Evolutionary conservation across 768 basidiomycete genomes (phyloP).

Genomic region (Ramaria rubella): DNA sequence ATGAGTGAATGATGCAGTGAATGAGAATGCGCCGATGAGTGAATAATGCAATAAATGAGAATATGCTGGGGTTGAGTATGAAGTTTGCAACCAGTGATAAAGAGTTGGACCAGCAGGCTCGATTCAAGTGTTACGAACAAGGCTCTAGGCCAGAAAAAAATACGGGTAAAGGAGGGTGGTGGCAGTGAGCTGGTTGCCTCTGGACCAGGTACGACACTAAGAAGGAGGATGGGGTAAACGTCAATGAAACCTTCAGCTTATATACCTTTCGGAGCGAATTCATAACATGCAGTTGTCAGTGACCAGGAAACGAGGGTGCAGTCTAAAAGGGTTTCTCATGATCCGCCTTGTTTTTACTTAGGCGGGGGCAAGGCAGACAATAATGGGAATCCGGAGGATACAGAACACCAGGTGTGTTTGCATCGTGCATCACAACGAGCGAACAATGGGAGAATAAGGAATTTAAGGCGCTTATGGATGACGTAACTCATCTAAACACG

Average conservation of each 20-base stretch:
- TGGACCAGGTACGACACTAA: neutral
- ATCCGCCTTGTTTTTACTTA: neutral
- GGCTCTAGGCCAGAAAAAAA: conserved; percentile 2
- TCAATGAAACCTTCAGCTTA: neutral
- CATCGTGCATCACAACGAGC: neutral
- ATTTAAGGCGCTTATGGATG: neutral
- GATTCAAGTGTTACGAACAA: neutral
- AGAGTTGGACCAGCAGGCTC: conserved; percentile 13
- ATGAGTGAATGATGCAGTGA: conserved; percentile 22
- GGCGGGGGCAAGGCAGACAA: neutral
- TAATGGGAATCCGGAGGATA: neutral
- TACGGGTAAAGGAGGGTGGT: neutral
- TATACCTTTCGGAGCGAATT: neutral
- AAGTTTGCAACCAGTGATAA: too few relatives aligned
- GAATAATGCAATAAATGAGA: conserved; percentile 15
- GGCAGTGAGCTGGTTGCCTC: neutral
- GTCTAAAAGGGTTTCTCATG: neutral
- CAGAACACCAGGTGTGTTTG: neutral
- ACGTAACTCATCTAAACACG: neutral
- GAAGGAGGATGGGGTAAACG: neutral
- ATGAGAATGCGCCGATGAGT: conserved; percentile 13
- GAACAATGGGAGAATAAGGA: conserved; percentile 1
- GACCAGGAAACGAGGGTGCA: neutral
- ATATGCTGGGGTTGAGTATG: conserved; percentile 10
- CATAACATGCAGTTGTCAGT: neutral